These are phyloP conservation scores for Heterobasidion annosum DNA, from an alignment of 1,284 basidiomycete genomes.

Conservation along the genomic window DNA sequence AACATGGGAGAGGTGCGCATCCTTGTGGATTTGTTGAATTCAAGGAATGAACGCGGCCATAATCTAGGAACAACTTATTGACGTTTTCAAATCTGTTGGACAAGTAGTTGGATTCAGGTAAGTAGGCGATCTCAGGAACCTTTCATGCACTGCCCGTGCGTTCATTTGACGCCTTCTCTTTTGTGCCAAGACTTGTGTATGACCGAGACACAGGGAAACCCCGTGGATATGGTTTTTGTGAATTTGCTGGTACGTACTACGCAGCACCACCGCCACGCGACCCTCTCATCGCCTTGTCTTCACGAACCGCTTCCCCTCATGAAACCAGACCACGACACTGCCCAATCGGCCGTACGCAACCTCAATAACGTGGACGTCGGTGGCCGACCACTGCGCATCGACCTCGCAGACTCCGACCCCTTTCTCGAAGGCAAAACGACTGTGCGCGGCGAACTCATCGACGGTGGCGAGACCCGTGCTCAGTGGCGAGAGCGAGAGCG, in stretches of 20 bases:
- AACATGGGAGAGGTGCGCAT: conserved; percentile 67
- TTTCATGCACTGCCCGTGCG: neutral
- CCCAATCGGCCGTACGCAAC: conserved; percentile 70
- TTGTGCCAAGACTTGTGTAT: conserved; percentile 71
- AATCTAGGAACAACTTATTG: conserved; percentile 65
- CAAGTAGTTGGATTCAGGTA: conserved; percentile 84
- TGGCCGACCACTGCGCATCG: conserved; percentile 65
- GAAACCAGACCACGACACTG: conserved; percentile 82
- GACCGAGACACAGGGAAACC: conserved; percentile 94
- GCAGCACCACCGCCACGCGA: neutral
- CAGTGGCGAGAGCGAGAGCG: conserved; percentile 44
- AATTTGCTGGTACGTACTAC: conserved; percentile 76
- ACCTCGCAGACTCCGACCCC: conserved; percentile 46
- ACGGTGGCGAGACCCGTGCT: conserved; percentile 45
- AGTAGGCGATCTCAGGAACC: neutral
- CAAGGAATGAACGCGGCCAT: neutral
- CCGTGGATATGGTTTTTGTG: conserved; percentile 96
- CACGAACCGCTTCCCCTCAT: neutral
- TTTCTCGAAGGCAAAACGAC: conserved; percentile 43
- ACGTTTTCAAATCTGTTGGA: conserved; percentile 80
- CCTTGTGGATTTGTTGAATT: neutral
- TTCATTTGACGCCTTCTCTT: neutral
- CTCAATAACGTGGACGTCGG: conserved; percentile 66
- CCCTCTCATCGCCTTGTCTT: neutral
- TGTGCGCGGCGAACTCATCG: conserved; percentile 54